phyloP scores from a whole-genome alignment of 371 early-diverging fungal genomes.

The Sporodiniella umbellata region DNA sequence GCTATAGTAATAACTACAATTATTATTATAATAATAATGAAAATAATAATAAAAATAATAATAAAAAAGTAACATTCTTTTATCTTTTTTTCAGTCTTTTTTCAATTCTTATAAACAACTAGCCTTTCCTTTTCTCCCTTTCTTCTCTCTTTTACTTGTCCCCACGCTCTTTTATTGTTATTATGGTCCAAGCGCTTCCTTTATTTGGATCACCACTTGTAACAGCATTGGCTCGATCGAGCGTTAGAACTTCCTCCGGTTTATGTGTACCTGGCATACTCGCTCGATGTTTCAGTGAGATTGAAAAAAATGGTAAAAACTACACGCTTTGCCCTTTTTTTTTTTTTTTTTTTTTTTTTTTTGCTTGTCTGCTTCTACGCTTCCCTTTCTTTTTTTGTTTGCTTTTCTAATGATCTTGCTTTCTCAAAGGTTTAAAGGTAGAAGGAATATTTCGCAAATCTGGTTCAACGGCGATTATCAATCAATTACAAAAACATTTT shows the following conservation, averaged over 20 bases:
- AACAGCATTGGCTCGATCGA: constrained; percentile 18
- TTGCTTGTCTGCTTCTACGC: no score
- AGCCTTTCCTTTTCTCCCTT: background rate
- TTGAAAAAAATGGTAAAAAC: constrained; percentile 14
- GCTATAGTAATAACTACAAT: no score
- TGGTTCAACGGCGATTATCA: constrained; percentile 20
- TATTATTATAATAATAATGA: no score
- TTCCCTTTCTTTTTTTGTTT: no score
- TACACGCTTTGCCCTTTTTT: background rate
- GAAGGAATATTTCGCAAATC: constrained; percentile 38
- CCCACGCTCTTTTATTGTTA: no score
- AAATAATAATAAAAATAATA: no score
- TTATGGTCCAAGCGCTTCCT: background rate
- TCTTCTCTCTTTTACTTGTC: background rate
- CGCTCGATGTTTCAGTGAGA: constrained; percentile 11
- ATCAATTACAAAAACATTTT: constrained; percentile 24
- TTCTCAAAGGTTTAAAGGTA: constrained; percentile 21
- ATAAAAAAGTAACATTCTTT: constrained; percentile 1
- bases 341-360: no score
- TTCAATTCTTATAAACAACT: background rate
- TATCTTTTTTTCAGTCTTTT: constrained; percentile 1
- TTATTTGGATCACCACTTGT: constrained; percentile 17
- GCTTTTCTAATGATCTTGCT: no score
- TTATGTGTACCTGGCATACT: constrained; percentile 13
- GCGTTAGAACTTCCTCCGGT: constrained; percentile 12